Conservation (phyloP, 371 early-diverging fungal species). For the Rhizopus microsporus region DNA sequence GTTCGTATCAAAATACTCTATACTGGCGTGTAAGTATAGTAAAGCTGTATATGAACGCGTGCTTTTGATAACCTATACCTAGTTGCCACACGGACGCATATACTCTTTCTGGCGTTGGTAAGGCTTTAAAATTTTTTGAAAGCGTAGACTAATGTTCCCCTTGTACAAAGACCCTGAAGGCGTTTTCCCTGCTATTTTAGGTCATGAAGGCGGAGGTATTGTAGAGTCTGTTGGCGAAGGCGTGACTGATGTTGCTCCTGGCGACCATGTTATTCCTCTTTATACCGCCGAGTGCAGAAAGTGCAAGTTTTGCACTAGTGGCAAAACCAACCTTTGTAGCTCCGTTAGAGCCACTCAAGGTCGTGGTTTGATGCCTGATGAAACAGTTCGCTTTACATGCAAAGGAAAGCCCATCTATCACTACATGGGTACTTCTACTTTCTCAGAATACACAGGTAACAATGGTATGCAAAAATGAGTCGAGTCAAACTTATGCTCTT, state of each 20-base stretch:
- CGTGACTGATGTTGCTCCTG: slow-evolving; percentile 85
- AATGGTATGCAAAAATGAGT: background rate
- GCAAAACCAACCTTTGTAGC: slow-evolving; percentile 96
- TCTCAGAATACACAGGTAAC: slow-evolving; percentile 88
- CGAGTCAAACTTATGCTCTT: background rate
- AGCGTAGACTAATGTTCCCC: background rate
- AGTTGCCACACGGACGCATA: slow-evolving; percentile 94
- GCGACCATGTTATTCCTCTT: slow-evolving; percentile 96
- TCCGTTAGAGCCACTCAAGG: slow-evolving; percentile 92
- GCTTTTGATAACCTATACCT: background rate
- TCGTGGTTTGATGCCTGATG: slow-evolving; percentile 94
- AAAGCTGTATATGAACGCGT: background rate
- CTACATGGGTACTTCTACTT: slow-evolving; percentile 97
- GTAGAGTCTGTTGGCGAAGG: slow-evolving; percentile 97
- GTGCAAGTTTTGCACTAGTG: slow-evolving; percentile 95
- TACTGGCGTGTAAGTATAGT: slow-evolving; percentile 76
- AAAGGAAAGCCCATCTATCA: slow-evolving; percentile 87
- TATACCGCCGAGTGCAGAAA: slow-evolving; percentile 91
- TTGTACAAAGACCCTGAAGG: slow-evolving; percentile 75
- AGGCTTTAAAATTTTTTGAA: background rate
- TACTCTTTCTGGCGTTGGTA: slow-evolving; percentile 87
- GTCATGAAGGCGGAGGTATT: slow-evolving; percentile 95
- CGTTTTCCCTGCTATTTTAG: slow-evolving; percentile 89
- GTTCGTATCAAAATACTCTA: slow-evolving; percentile 91
- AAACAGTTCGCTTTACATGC: slow-evolving; percentile 91